Conservation (phyloP, 1,284 basidiomycete genomes). For the Moniliophthora roreri region DNA sequence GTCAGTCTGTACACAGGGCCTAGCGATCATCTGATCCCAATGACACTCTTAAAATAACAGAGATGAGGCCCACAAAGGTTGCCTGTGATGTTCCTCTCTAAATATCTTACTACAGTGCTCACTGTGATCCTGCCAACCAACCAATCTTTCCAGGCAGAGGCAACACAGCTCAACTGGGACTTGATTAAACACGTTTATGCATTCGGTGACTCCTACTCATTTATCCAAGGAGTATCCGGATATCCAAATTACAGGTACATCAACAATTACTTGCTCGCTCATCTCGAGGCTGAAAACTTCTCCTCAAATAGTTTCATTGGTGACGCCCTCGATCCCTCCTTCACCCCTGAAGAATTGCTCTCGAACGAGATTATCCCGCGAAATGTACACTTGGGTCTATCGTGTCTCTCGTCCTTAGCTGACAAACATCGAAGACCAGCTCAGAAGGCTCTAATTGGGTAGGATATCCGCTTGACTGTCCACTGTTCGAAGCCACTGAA, state of each 20-base stretch:
- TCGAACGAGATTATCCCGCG: conserved; percentile 44
- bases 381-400: conserved; percentile 33
- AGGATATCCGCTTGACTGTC: background rate
- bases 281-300: background rate
- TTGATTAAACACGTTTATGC: conserved; percentile 43
- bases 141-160: too few species aligned
- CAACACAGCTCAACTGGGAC: conserved; percentile 35
- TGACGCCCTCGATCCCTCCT: conserved; percentile 41
- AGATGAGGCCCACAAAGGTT: too few species aligned
- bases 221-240: conserved; percentile 49
- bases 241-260: conserved; percentile 48
- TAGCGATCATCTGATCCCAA: too few species aligned
- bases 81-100: too few species aligned
- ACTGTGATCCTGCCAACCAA: too few species aligned
- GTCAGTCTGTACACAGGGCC: too few species aligned
- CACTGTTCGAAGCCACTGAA: background rate
- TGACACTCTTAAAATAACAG: too few species aligned
- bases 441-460: conserved; percentile 57
- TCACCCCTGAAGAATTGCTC: conserved; percentile 42
- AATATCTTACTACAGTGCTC: too few species aligned
- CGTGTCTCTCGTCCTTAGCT: background rate
- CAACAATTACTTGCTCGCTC: background rate
- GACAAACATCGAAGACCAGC: conserved; percentile 39
- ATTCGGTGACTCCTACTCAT: conserved; percentile 57
- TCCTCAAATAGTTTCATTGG: conserved; percentile 52